Evolutionary conservation across 495 filamentous ascomycete genomes (phyloP).

Genomic region (Geoglossum glabrum): DNA sequence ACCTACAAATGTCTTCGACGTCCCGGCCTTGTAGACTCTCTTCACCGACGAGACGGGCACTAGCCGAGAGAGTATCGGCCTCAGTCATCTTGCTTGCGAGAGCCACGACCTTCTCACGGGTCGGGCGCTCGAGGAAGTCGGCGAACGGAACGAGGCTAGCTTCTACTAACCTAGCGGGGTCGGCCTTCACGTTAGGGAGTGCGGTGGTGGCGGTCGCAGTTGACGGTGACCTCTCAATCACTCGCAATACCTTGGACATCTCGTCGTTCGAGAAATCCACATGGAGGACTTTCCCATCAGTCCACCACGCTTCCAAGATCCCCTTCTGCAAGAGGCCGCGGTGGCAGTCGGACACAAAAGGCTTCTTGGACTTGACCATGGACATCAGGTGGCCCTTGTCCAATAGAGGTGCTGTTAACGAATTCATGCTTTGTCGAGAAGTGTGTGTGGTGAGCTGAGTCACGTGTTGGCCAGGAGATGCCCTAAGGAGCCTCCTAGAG

Average conservation of each 20-base stretch:
- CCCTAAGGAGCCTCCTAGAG: not conserved
- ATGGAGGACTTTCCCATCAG: not conserved
- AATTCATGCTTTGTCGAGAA: not conserved
- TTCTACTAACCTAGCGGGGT: not conserved
- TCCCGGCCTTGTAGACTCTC: not conserved
- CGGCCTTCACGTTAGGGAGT: not conserved
- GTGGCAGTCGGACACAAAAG: not conserved
- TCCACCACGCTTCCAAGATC: not conserved
- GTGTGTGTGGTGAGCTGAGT: not conserved
- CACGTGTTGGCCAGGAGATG: not conserved
- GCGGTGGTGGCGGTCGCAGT: not conserved
- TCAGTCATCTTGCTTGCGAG: not conserved
- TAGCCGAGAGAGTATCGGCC: not conserved
- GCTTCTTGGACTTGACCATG: not conserved
- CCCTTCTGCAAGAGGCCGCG: not conserved
- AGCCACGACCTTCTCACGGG: not conserved
- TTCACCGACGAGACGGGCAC: not conserved
- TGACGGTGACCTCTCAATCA: not conserved
- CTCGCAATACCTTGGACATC: not conserved
- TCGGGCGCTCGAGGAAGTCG: not conserved
- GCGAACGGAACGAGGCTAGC: not conserved
- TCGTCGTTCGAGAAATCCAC: slow-evolving; percentile 4
- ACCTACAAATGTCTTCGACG: not conserved
- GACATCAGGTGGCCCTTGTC: not conserved
- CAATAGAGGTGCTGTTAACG: not conserved